These are phyloP conservation scores for Rhizopogon salebrosus DNA, from an alignment of 768 basidiomycete genomes.

Conservation along the genomic window DNA sequence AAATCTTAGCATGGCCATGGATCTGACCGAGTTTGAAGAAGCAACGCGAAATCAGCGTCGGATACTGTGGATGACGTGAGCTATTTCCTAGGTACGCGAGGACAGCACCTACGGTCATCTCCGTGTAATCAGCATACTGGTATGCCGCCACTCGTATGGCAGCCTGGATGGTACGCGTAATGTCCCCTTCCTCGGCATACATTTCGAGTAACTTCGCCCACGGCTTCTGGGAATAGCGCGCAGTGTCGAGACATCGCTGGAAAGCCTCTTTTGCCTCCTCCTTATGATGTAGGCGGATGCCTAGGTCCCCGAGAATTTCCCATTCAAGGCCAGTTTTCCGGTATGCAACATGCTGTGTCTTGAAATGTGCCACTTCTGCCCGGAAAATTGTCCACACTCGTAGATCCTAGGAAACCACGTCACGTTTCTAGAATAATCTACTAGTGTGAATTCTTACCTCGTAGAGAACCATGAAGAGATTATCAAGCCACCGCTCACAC, in stretches of 20 bases:
- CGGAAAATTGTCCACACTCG: constrained; percentile 99
- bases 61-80: constrained; percentile 51
- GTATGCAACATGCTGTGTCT: constrained; percentile 96
- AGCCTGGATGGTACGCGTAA: constrained; percentile 84
- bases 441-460: constrained; percentile 52
- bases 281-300: constrained; percentile 89
- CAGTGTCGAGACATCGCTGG: constrained; percentile 86
- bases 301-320: constrained; percentile 97
- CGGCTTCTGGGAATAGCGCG: constrained; percentile 85
- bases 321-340: constrained; percentile 96
- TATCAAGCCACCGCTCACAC: constrained; percentile 97
- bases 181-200: constrained; percentile 96
- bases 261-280: constrained; percentile 99
- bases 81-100: neutral
- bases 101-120: constrained; percentile 68
- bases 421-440: neutral
- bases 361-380: constrained; percentile 97
- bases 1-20: constrained; percentile 92
- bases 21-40: constrained; percentile 92
- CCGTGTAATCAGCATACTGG: constrained; percentile 84
- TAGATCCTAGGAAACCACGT: constrained; percentile 58
- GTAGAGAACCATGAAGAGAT: constrained; percentile 96
- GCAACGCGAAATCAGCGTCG: constrained; percentile 82
- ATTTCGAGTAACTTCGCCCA: constrained; percentile 92
- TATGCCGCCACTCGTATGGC: constrained; percentile 92